Evolutionary conservation across 2,329 filamentous ascomycete genomes (phyloP), one percentile per base, ranked within the genome.

Genomic region (Rutstroemia sp.): DNA sequence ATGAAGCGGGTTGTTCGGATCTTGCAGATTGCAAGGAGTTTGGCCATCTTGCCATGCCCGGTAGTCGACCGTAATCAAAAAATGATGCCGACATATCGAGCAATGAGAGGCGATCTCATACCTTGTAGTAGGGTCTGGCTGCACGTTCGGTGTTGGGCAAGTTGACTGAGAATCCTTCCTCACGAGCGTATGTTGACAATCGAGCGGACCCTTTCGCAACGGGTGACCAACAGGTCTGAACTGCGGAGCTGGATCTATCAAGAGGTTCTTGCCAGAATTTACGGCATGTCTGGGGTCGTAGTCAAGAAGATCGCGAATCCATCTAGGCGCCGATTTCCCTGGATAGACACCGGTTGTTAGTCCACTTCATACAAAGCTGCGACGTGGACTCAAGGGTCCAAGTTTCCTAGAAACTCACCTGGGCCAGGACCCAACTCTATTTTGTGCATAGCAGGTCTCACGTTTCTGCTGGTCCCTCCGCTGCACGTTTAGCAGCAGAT

Each of bases 91-190:
- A 67, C 86, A 89, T 58, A 73, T 75, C 56, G 75, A 71, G 69
- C 86, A 89, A 61, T 82, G 76, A 3, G 82, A 76, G 16, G 83
- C 78, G 27, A 86, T 73, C 61, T 77, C 81, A 66, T 80, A 83
- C 48, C 74, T 66, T 2, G 76, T 75, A 6, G 68, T 58, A 34
- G 61, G 61, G 57, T 71, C 68, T 38, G 72, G 68, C 34, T 69
- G 65, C 30, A 70, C 66, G 56, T 77, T 75, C 10, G 71, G 68
- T 17, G 56, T 64, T 47, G 70, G 70, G 57, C 77, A 66, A 34
- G 72, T 68, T 54, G 78, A 81, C 68, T 86, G 82, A 47, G 74
- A 72, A 19, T 71, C 59, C 66, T 88, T 87, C 47, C 73, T 73
- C 46, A 77, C 73, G 66, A 86, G 82, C 27, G 73, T 71, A 71